Evolutionary conservation across 139 green algal species (phyloP), one percentile per base, ranked within the genome.

Genomic region (Chara braunii): DNA sequence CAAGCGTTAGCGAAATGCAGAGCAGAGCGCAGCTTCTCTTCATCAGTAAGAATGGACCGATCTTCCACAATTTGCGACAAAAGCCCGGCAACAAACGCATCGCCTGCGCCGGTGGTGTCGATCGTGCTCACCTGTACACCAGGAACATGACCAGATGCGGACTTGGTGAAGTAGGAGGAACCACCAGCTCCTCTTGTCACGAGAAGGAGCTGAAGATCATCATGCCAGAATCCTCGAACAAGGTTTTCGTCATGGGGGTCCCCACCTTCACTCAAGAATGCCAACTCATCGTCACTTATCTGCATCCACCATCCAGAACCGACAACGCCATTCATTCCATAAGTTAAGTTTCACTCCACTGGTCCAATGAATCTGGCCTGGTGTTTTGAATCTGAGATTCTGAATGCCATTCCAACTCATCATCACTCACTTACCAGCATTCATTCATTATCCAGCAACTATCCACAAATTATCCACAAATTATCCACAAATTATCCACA

Each of bases 31-130:
- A 73, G 57, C 43, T 58, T 74, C 0, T 14, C 56, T 35, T 73
- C 56, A 30, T 73, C 57, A 23, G 60, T 8, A n/a, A 54, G 26
- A 8, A 66, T 32, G 8, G 12, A 6, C n/a, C 32, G 48, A 36
- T 70, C 60, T 30, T 33, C 22, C 14, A 57, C 65, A 14, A 74
- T 1, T 42, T 72, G 26, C 35, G 7, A 44, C 14, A 74, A 57
- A 35, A 74, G 60, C 3, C 65, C 65, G 14, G 65, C 65, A 24
- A 74, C 65, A 70, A 74, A 74, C 0, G 65, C 65, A 42, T 74
- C 65, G 0, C 65, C 65, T 29, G 65, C 65, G 4, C 65, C 65
- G 12, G 65, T 74, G 29, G 65, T 61, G 44, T 74, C 65, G 0
- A 74, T 42, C 28, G 54, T 42, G 26, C 57, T 31, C 62, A 74